Base-by-base conservation (phyloP, 2,329 filamentous ascomycete species). In the Zarea fungicola region DNA sequence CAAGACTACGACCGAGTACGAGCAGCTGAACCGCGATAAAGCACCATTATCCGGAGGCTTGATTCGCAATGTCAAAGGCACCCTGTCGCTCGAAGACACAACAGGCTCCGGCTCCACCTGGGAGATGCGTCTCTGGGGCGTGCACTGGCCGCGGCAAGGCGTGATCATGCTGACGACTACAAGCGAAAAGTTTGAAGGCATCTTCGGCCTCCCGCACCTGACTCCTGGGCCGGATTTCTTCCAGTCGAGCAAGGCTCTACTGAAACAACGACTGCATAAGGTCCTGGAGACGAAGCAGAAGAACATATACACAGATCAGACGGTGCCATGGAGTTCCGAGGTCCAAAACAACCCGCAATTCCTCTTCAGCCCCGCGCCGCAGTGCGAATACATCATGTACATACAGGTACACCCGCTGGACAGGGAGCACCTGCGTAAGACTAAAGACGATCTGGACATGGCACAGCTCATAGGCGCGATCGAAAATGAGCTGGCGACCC, bases 151-250 rank as follows among this genome's bases (percentile, higher is more conserved):
- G 31, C 77, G 79, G n/a, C 80, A 86, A 54, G 93, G 93, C 2
- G 80, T 83, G 13, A 80, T 93, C 42, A 71, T 97, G 29, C 71
- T 97, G 62, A 88, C 86, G 2, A 96, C 92, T 1, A 92, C 90
- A 41, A 96, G 90, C 65, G 87, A 96, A 62, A 96, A 95, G 71
- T 93, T 93, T 60, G 82, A 85, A n/a, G 91, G 93, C 36, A 84
- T 97, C 49, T 95, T 95, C 64, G 87, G 84, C 3, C 71, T 97
- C 40, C 91, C 93, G 22, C 90, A 97, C 65, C 77, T 99, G 44
- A 75, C 87, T 1, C 77, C 88, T 0, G 66, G 71, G 18, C 62
- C 70, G 4, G 72, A 79, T 42, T 82, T 77, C 60, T 81, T 81
- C 63, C 63, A 69, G 60, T 75, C 78, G 52, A 75, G 81, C 69